Base-by-base conservation (phyloP, 2,329 filamentous ascomycete genomes). In the Cladorrhinum sp. region DNA sequence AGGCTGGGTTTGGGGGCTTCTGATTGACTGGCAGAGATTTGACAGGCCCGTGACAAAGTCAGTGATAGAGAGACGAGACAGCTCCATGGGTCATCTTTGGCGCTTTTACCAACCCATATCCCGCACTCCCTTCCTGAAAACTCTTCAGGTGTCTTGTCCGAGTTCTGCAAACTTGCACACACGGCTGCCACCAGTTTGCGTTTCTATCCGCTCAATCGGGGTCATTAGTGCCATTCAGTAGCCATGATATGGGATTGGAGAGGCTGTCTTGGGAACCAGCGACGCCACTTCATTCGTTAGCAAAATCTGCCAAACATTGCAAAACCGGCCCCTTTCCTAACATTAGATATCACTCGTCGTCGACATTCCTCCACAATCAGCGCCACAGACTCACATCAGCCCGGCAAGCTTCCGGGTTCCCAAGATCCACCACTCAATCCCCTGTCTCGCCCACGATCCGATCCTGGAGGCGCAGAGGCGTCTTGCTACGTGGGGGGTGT, bases 321-420 rank as follows among this genome's bases (percentile, higher is more conserved):
- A 33, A 18, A 36, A n/a, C 36, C 20, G 30, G 50, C 49, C 33
- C 28, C 60, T 54, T 51, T 30, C 24, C 20, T 33, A 39, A 36
- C 26, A 16, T 36, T 28, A 36, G 59, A 23, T 26, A 18, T 54
- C 50, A 53, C 26, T 54, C 30, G 57, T 57, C 58, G 52, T 51
- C 28, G 46, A 48, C 26, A 42, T 28, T 18, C 48, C 50, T 59
- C 57, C 20, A 57, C 42, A 18, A 20, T 9, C 24, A 55, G 36
- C 62, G 55, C 63, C 53, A 55, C 62, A 62, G 53, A 57, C 50
- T 57, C 50, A 58, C 55, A 55, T 59, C 62, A 61, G 59, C 58
- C 56, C 58, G 64, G 65, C 62, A 63, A 63, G 66, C 58, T 60
- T 64, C 60, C 64, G 62, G 55, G 60, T 46, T 58, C 51, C 59